Evolutionary conservation across 208 protist genomes (phyloP).

Genomic region (Wallacemonas sp.): DNA sequence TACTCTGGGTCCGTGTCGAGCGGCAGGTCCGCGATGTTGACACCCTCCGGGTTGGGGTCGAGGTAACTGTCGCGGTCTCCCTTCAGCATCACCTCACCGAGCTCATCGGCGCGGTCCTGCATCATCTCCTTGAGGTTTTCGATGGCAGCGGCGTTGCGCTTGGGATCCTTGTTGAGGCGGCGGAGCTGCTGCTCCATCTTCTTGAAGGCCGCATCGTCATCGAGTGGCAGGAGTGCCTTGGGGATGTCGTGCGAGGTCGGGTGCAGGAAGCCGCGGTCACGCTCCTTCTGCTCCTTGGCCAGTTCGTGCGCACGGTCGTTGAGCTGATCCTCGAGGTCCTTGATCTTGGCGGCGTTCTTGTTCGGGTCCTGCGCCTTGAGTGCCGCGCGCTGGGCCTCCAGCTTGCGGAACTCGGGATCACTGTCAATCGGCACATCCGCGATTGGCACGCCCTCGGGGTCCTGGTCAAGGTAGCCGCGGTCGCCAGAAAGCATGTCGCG

Average conservation of each 20-base stretch:
- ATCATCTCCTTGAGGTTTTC: constrained; percentile 71
- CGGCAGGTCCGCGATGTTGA: constrained; percentile 56
- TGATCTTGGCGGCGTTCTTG: constrained; percentile 47
- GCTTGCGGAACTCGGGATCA: constrained; percentile 49
- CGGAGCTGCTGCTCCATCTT: constrained; percentile 73
- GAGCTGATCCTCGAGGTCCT: constrained; percentile 63
- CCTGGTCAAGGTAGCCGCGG: constrained; percentile 71
- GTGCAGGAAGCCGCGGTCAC: constrained; percentile 59
- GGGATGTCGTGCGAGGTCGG: constrained; percentile 56
- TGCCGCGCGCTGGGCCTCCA: constrained; percentile 67
- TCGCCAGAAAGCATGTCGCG: constrained; percentile 55
- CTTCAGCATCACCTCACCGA: constrained; percentile 58
- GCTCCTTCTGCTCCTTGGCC: constrained; percentile 54
- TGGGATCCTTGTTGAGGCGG: constrained; percentile 50
- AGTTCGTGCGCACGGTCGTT: constrained; percentile 75
- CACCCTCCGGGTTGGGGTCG: constrained; percentile 57
- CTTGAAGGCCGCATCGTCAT: constrained; percentile 62
- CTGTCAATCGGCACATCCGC: constrained; percentile 49
- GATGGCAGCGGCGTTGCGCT: constrained; percentile 58
- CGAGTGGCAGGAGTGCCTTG: constrained; percentile 56
- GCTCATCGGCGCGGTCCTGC: constrained; percentile 67
- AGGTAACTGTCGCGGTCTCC: constrained; percentile 73
- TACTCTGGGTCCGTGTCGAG: constrained; percentile 64
- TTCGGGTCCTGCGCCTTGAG: constrained; percentile 60
- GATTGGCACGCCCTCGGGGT: constrained; percentile 75